phyloP scores from a whole-genome alignment of 2,329 filamentous ascomycete species.

The Pestalotiopsis sp. region DNA sequence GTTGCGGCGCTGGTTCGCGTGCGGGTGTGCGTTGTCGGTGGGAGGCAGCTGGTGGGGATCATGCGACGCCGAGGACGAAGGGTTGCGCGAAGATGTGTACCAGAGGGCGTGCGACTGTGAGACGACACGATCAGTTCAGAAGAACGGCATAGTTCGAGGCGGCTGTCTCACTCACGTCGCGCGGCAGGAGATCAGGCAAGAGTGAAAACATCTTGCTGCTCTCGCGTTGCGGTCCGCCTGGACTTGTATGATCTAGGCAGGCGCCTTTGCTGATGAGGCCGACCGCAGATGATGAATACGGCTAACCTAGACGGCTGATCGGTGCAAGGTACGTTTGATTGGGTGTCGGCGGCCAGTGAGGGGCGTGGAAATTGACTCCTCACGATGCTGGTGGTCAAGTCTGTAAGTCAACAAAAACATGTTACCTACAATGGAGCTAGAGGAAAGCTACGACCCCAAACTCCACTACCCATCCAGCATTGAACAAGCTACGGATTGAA shows the following conservation, averaged over 20 bases:
- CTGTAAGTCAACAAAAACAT: background rate
- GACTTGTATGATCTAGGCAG: background rate
- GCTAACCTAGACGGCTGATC: too few relatives aligned
- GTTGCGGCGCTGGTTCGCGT: slow-evolving; percentile 27
- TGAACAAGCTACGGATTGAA: background rate
- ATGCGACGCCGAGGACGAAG: slow-evolving; percentile 29
- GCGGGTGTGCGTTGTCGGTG: slow-evolving; percentile 32
- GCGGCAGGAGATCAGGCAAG: slow-evolving; percentile 69
- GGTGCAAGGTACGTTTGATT: too few relatives aligned
- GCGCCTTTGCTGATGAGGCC: background rate
- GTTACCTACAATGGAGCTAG: background rate
- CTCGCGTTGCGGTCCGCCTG: background rate
- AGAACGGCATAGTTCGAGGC: background rate
- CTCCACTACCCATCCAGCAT: background rate
- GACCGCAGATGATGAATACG: too few relatives aligned
- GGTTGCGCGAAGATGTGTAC: slow-evolving; percentile 68
- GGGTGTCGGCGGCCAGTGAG: background rate
- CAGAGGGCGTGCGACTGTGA: slow-evolving; percentile 71
- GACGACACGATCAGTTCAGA: background rate
- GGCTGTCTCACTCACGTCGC: slow-evolving; percentile 58
- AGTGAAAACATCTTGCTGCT: slow-evolving; percentile 58
- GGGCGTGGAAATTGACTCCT: background rate
- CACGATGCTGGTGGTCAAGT: background rate
- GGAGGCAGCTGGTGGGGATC: slow-evolving; percentile 35
- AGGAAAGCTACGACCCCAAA: background rate